Evolutionary conservation across 73 alveolate genomes (phyloP), one percentile per base, ranked within the genome.

Genomic region (Paraurostyla sp.): DNA sequence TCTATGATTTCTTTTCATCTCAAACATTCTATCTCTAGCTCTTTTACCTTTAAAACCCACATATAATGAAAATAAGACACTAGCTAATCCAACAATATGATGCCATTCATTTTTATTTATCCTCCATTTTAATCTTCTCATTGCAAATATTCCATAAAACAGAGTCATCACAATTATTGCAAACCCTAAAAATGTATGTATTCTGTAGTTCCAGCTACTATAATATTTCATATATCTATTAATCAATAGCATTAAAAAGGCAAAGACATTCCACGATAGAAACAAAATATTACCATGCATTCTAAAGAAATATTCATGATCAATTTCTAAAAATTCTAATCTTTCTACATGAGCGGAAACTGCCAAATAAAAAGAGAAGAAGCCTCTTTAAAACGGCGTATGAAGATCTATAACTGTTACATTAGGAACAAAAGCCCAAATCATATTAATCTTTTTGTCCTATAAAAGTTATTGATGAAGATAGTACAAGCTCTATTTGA

Each of bases 1-100:
- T 33, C 50, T 60, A 60, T 60, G 78, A 60, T 60, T 60, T 60
- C 78, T 60, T 60, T 60, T 4, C 78, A 60, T 60, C 7, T 16
- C n/a, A 60, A 60, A 60, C 78, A 60, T 60, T 60, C 78, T 60
- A 33, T 60, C 78, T 25, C 78, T 60, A 33, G 78, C 50, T 30
- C 6, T 3, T 27, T 60, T 60, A 27, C 78, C 78, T 23, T 6
- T 3, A 6, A 30, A 60, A 4, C 22, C 50, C 9, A 30, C 16
- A 9, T 6, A 13, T 60, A 60, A 9, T 50, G 32, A 2, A 6
- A 60, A 11, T 9, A 33, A 6, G 7, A 27, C 25, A 6, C 13
- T 29, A 29, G 23, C 25, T 4, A 23, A 20, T 16, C 78, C 78
- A 3, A 30, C 3, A 2, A 60, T 6, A 33, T 60, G 78, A 60